These are phyloP conservation scores for Chrysosporium keratinophilum DNA, from an alignment of 2,329 filamentous ascomycete species.

Conservation along the genomic window DNA sequence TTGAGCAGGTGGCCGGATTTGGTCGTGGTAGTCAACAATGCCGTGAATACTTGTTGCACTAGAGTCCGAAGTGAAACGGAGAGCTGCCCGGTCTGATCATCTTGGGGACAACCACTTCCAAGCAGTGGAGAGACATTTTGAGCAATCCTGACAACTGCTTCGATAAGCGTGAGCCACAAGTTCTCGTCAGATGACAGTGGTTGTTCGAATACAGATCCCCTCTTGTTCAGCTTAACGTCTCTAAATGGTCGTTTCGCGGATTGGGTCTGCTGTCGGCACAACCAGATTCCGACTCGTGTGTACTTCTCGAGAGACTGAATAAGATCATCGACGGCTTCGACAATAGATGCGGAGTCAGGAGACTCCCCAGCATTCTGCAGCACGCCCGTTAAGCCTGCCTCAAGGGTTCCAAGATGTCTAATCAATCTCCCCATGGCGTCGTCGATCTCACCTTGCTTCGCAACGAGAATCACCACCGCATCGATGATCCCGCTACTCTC, in stretches of 20 bases:
- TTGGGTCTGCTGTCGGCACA: slow-evolving; percentile 78
- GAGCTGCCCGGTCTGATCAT: slow-evolving; percentile 38
- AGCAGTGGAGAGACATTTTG: slow-evolving; percentile 42
- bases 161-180: slow-evolving; percentile 57
- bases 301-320: slow-evolving; percentile 77
- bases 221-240: slow-evolving; percentile 27
- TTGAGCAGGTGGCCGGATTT: slow-evolving; percentile 22
- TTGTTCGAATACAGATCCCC: slow-evolving; percentile 41
- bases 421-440: slow-evolving; percentile 77
- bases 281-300: slow-evolving; percentile 84
- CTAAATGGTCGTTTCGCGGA: slow-evolving; percentile 34
- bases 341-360: slow-evolving; percentile 47
- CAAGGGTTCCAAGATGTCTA: slow-evolving; percentile 68
- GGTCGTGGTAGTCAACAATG: slow-evolving; percentile 57
- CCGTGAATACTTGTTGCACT: slow-evolving; percentile 84
- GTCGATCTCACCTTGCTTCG: slow-evolving; percentile 70
- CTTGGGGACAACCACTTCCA: slow-evolving; percentile 2
- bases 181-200: slow-evolving; percentile 51
- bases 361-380: slow-evolving; percentile 52
- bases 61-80: slow-evolving; percentile 60
- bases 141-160: slow-evolving; percentile 53
- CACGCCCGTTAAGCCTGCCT: slow-evolving; percentile 65
- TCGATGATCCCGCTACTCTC: slow-evolving; percentile 85
- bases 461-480: slow-evolving; percentile 82
- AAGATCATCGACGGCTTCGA: slow-evolving; percentile 61